Evolutionary conservation across 2,329 filamentous ascomycete genomes (phyloP), one percentile per base, ranked within the genome.

Genomic region (Monascus ruber): DNA sequence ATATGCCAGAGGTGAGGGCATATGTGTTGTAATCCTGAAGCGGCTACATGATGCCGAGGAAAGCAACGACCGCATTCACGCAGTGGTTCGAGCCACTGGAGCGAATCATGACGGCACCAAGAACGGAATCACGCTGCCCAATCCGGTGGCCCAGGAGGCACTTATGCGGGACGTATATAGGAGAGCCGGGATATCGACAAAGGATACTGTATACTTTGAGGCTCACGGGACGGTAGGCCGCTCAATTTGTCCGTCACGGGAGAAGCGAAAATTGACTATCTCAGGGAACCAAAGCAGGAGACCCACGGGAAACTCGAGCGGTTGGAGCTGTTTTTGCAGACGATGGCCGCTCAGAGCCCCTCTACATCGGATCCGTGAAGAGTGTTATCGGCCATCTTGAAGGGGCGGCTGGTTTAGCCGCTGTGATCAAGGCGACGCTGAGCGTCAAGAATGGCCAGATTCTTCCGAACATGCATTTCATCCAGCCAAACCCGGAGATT

Each of bases 121-220:
- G 0, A 53, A 53, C 17, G 57, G 58, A 4, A 60, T 60, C 37
- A 62, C 60, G 56, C 56, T 56, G 3, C 60, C 60, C 2, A 60
- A 54, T 27, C 50, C 42, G 2, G 40, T 46, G 6, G 51, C 58
- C 0, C 59, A 62, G 38, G 44, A 56, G 27, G 35, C 49, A 0
- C 54, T 59, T 4, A 54, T 55, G 1, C 26, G 43, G 2, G 50
- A 45, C 17, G 54, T 54, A 1, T 46, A 54, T 5, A 9, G 35
- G 0, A 39, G 29, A 5, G 49, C 40, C 2, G 31, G 39, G 5
- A 31, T 58, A 4, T 43, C 49, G n/a, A 44, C 52, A 1, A 17
- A 29, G 2, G 41, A 43, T 1, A 39, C 55, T 3, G 31, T 33
- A 2, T 52, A 51, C 29, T 39, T 52, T 10, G 49, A 52, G 25